Evolutionary conservation across 306 rosid genomes (phyloP).

Genomic region (Senna siamea): DNA sequence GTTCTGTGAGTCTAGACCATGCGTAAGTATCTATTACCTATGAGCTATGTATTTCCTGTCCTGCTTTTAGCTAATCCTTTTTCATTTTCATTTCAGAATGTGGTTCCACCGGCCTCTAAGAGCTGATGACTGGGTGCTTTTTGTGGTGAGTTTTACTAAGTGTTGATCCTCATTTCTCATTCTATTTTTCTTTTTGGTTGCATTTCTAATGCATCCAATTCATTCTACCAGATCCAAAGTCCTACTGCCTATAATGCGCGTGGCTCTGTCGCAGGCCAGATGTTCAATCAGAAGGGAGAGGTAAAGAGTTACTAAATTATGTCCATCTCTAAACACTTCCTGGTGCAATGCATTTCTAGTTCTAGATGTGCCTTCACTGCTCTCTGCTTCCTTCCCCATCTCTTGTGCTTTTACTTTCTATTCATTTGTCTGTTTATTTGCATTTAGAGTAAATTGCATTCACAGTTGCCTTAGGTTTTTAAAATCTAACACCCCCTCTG

Average conservation of each 20-base stretch:
- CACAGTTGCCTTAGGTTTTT: background rate
- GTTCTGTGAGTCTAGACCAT: constrained; percentile 85
- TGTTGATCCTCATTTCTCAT: constrained; percentile 21
- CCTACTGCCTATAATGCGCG: constrained; percentile 71
- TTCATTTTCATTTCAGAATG: constrained; percentile 58
- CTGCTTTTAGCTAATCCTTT: constrained; percentile 3
- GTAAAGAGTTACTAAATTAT: constrained; percentile 43
- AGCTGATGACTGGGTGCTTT: constrained; percentile 92
- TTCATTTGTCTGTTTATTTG: background rate
- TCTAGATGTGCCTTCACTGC: background rate
- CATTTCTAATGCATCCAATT: constrained; percentile 37
- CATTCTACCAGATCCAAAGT: constrained; percentile 55
- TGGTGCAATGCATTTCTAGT: constrained; percentile 11
- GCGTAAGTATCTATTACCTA: constrained; percentile 65
- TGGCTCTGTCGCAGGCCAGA: constrained; percentile 67
- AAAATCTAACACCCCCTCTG: no score
- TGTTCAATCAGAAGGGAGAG: constrained; percentile 93
- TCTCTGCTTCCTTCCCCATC: background rate
- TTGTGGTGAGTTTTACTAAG: constrained; percentile 61
- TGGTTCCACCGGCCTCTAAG: constrained; percentile 89
- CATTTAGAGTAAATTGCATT: background rate
- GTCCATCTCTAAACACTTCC: constrained; percentile 9
- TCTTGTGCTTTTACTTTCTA: background rate
- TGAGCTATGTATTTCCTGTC: constrained; percentile 16
- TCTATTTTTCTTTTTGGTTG: background rate